Evolutionary conservation across 345 rosid species (phyloP), one percentile per base, ranked within the genome.

Genomic region (Sonneratia alba): DNA sequence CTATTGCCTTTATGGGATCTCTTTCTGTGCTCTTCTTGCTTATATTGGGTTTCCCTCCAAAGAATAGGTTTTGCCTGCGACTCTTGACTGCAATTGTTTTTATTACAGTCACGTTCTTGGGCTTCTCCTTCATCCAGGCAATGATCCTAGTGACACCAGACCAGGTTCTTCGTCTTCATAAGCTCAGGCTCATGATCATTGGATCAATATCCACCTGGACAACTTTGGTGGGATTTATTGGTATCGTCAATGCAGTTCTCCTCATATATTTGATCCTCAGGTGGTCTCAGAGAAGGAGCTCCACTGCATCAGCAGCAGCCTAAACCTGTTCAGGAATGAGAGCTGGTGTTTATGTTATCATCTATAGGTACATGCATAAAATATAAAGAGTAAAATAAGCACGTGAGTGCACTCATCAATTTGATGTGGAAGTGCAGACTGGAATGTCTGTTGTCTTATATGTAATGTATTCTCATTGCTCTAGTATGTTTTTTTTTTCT

Each of bases 171-270:
- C 12, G 0, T 27, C 64, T 59, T 5, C 12, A 3, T 59, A 21
- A 27, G 6, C 64, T 59, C 34, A 59, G 2, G 10, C 10, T 21
- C 38, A 12, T 27, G 66, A 2, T 62, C 38, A 24, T 1, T 4
- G 36, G 16, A 5, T 62, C 18, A 4, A 2, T 24, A 15, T 24
- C 36, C 16, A 62, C 37, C 38, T 62, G 66, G 66, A 9, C 38
- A 11, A 24, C 18, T 14, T 27, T 62, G 36, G 66, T 62, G 59
- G 59, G 4, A 19, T 93, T 57, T 91, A 91, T 91, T 67, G 98
- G 96, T 9, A 19, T 53, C 59, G 5, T 53, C 59, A 53, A 53
- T 19, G 22, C 59, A 22, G 59, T 53, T 53, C 18, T 53, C 59
- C 59, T 53, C 22, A 7, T 15, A 18, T 53, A 53, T 53, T 3